Percentiles rank a stretch among this genome's conserved stretches.
Conservation (phyloP, 495 filamentous ascomycete genomes). For the Penicillium alfredii region DNA sequence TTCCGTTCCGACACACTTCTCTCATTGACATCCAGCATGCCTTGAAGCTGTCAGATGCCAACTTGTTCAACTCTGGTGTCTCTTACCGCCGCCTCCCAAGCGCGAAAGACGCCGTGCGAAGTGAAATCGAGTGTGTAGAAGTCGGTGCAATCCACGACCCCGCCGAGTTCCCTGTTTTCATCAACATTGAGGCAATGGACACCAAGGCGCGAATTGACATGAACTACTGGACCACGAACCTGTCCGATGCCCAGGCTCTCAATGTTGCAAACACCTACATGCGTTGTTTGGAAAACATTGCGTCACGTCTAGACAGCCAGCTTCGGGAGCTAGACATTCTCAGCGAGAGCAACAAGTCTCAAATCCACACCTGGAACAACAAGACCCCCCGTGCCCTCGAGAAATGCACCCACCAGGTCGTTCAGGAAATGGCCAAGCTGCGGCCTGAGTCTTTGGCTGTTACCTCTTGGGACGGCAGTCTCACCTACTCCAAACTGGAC, state of each 20-base stretch:
- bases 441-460: conserved; percentile 37
- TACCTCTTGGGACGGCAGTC: conserved; percentile 42
- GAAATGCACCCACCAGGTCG: conserved; percentile 38
- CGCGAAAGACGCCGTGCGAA: conserved; percentile 12
- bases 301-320: conserved; percentile 22
- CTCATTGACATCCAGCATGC: conserved; percentile 51
- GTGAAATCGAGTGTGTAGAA: conserved; percentile 34
- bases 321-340: conserved; percentile 35
- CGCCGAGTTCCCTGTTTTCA: conserved; percentile 49
- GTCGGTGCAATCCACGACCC: conserved; percentile 47
- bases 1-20: conserved; percentile 43
- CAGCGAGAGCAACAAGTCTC: conserved; percentile 30
- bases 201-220: conserved; percentile 43
- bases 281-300: conserved; percentile 39
- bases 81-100: conserved; percentile 40
- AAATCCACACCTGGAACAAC: conserved; percentile 44
- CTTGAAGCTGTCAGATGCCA: conserved; percentile 30
- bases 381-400: conserved; percentile 29
- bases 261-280: conserved; percentile 47
- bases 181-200: conserved; percentile 49
- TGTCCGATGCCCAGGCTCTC: conserved; percentile 45
- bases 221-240: conserved; percentile 51
- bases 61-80: conserved; percentile 41
- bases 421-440: conserved; percentile 33
- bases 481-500: conserved; percentile 48